Base-by-base conservation (phyloP, 108 stramenopile genomes). In the Nitzschia sp. region DNA sequence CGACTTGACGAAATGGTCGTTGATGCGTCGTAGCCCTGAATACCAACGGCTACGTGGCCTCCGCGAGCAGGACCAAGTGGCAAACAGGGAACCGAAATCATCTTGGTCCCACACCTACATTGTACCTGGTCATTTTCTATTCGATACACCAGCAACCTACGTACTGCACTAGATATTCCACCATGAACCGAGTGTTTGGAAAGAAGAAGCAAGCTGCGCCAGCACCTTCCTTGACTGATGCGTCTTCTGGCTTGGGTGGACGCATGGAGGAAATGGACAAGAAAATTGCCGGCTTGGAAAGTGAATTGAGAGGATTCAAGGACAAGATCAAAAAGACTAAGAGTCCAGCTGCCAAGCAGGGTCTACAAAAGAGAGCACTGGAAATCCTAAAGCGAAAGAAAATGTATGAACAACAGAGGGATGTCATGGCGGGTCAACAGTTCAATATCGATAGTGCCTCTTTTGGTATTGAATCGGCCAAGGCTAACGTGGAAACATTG, bases 341-440 rank as follows among this genome's bases (percentile, higher is more conserved):
- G 40, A 89, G 78, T 60, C 78, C 88, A 1, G 86, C 83, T 22
- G 89, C 88, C 41, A 89, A 90, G 55, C 78, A 90, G 53, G 66
- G 77, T 39, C 55, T 92, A 3, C 90, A 89, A 67, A 94, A 94
- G 63, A 89, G 96, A 25, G 96, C 94, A 60, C 83, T 97, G 89
- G 94, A 90, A 46, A 81, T 93, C 10, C 72, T 98, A 42, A 97
- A 96, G 73, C 87, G 97, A 17, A 98, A 98, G 74, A 81, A 88
- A 51, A 97, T 97, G 97, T 98, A 97, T 77, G 97, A 98, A 75
- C 72, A 86, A 58, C 97, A 98, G 78, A 82, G 98, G 38, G 98
- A 98, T 69, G 92, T 91, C 73, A 71, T 96, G 48, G 87, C 89
- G 11, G 92, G 83, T 11, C 98, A 99, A 69, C 86, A 91, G 83